These are phyloP conservation scores for Aurinia saxatilis DNA, from an alignment of 345 rosid genomes.

Conservation along the genomic window DNA sequence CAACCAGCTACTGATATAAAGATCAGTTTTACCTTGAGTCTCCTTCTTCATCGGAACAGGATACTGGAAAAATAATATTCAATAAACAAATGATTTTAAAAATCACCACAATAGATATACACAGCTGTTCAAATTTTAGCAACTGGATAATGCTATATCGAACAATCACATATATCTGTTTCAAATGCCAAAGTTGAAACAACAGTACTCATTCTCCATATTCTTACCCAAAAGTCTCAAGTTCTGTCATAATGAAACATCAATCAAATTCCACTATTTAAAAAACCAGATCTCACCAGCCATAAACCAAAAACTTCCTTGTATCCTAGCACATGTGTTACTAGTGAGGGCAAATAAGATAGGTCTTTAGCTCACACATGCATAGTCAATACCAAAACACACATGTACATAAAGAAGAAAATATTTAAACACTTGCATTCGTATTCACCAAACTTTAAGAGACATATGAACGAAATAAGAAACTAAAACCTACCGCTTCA, in stretches of 20 bases:
- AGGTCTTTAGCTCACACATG: background rate
- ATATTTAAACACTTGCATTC: background rate
- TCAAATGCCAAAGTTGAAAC: background rate
- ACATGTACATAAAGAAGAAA: background rate
- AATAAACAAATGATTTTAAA: background rate
- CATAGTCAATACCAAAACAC: background rate
- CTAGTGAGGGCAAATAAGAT: too few species aligned
- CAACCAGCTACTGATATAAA: constrained; percentile 74
- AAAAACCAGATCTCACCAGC: too few species aligned
- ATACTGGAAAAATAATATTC: constrained; percentile 43
- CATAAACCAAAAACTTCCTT: background rate
- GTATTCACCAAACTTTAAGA: background rate
- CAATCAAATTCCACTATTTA: too few species aligned
- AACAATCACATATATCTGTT: background rate
- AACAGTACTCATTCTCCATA: background rate
- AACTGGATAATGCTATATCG: background rate
- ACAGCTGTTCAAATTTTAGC: too few species aligned
- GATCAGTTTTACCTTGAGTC: constrained; percentile 88
- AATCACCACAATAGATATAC: background rate
- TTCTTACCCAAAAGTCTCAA: too few species aligned
- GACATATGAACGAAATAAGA: background rate
- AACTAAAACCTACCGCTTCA: constrained; percentile 56
- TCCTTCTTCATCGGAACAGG: constrained; percentile 81
- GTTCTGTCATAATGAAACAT: too few species aligned
- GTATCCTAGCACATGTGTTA: too few species aligned